Conservation (phyloP, 108 stramenopile species). For the Fragilariopsis cylindrus region DNA sequence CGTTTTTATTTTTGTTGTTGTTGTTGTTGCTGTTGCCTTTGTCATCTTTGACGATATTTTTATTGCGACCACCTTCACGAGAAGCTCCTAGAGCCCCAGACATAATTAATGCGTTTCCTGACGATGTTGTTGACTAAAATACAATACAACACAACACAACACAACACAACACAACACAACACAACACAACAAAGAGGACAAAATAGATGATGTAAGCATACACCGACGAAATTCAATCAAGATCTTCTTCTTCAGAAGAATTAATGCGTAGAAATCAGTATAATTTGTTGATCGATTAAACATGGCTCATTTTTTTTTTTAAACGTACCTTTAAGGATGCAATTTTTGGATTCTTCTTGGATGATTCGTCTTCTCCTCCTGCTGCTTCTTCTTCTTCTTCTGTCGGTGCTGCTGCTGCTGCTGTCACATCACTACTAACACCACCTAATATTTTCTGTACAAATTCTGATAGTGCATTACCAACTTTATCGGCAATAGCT, state of each 20-base stretch:
- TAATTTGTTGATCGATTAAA: no score
- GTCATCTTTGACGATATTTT: constrained; percentile 24
- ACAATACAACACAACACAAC: not conserved
- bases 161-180: no score
- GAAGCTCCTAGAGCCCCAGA: constrained; percentile 81
- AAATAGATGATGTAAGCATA: not conserved
- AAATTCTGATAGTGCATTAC: constrained; percentile 31
- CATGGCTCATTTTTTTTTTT: no score
- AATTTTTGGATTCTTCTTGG: not conserved
- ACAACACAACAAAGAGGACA: not conserved
- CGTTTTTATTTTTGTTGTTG: not conserved
- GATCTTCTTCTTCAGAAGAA: no score
- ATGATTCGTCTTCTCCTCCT: not conserved
- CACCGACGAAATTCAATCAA: not conserved
- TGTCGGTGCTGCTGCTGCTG: no score
- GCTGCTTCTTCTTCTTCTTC: no score
- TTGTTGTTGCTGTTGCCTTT: constrained; percentile 17
- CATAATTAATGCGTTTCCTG: constrained; percentile 67
- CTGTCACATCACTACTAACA: not conserved
- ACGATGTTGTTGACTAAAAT: constrained; percentile 1
- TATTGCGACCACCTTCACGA: constrained; percentile 48
- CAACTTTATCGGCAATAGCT: constrained; percentile 28
- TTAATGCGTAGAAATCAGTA: no score
- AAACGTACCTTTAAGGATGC: constrained; percentile 33
- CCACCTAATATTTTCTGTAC: constrained; percentile 27